These are phyloP conservation scores for Epichloe scottii DNA, from an alignment of 2,329 filamentous ascomycete species.

Conservation along the genomic window DNA sequence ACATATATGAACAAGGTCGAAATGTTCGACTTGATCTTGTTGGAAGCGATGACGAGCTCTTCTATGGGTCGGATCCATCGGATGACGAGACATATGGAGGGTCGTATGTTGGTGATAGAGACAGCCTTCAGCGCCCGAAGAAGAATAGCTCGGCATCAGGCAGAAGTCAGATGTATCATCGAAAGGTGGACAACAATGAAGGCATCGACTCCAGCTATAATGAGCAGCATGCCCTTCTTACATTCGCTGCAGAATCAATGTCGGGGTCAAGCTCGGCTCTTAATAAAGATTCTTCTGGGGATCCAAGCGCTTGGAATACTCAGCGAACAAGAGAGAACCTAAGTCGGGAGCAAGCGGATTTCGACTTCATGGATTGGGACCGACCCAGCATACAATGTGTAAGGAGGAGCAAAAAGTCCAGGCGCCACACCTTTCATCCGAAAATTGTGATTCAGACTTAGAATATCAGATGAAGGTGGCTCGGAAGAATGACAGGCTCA, in stretches of 20 bases:
- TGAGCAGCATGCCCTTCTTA: conserved; percentile 15
- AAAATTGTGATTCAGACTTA: conserved; percentile 55
- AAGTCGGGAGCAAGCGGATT: conserved; percentile 41
- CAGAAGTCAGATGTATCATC: neutral
- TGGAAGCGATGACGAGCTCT: conserved; percentile 14
- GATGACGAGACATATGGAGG: neutral
- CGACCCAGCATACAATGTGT: conserved; percentile 48
- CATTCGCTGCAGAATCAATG: conserved; percentile 14
- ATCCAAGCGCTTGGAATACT: neutral
- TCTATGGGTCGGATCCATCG: neutral
- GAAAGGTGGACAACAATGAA: neutral
- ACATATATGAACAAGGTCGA: conserved; percentile 48
- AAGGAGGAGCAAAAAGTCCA: conserved; percentile 50
- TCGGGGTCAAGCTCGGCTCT: neutral
- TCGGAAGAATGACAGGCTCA: conserved; percentile 56
- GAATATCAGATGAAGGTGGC: conserved; percentile 44
- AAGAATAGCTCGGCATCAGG: neutral
- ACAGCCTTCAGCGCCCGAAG: neutral
- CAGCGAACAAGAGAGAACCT: neutral
- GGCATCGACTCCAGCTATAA: conserved; percentile 1
- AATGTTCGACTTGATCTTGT: conserved; percentile 25
- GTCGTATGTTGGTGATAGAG: neutral
- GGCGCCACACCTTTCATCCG: conserved; percentile 34
- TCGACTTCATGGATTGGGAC: conserved; percentile 79
- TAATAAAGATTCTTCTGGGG: neutral